Evolutionary conservation across 176 grass and related monocot species (phyloP).

Genomic region (Juncus effusus): DNA sequence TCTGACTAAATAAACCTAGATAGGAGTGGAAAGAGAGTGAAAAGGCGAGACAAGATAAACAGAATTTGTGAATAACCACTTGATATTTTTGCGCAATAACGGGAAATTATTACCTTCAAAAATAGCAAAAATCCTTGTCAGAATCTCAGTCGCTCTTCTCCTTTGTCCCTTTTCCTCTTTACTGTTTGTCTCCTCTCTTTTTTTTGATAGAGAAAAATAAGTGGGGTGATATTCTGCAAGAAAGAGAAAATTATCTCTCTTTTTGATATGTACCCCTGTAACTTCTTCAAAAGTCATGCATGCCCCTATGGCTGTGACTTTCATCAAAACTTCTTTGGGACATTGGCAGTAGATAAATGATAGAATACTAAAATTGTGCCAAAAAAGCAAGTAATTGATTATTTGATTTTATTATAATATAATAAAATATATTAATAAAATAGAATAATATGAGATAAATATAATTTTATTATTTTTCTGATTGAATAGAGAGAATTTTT

Average conservation of each 20-base stretch:
- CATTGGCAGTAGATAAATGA: too few species aligned
- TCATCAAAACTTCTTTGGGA: too few species aligned
- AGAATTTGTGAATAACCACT: not conserved
- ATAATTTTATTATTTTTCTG: too few species aligned
- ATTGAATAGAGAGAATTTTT: too few species aligned
- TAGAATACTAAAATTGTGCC: too few species aligned
- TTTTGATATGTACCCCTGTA: slow-evolving; percentile 17
- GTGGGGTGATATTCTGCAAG: slow-evolving; percentile 4
- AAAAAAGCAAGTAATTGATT: too few species aligned
- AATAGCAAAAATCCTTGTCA: slow-evolving; percentile 18
- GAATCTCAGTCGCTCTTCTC: slow-evolving; percentile 23
- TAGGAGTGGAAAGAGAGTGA: slow-evolving; percentile 5
- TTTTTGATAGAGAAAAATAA: slow-evolving; percentile 15
- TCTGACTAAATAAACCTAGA: not conserved
- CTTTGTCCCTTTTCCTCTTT: slow-evolving; percentile 5
- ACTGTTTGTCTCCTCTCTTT: slow-evolving; percentile 7
- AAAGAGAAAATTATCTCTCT: slow-evolving; percentile 17
- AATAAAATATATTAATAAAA: too few species aligned
- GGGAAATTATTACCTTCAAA: slow-evolving; percentile 2
- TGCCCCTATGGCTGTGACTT: not conserved
- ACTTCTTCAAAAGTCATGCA: not conserved
- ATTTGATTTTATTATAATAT: too few species aligned
- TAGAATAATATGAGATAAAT: too few species aligned
- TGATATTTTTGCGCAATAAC: not conserved
- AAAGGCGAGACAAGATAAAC: not conserved